Evolutionary conservation across 257 asterid species (phyloP).

Genomic region (Verbena officinalis): DNA sequence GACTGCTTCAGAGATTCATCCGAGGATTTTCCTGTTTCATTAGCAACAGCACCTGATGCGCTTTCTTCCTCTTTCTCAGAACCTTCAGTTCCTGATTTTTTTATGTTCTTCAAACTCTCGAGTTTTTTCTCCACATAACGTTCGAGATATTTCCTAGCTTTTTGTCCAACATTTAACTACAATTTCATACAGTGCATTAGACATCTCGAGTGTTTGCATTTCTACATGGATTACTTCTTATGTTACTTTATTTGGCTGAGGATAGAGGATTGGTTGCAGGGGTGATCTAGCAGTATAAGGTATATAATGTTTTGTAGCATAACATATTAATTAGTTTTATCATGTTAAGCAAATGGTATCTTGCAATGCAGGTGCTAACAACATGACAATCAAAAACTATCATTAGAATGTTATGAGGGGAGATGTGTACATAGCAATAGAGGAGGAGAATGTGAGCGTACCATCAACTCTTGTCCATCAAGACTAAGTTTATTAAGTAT

Average conservation of each 20-base stretch:
- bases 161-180: slow-evolving; percentile 84
- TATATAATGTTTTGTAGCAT: slow-evolving; percentile 1
- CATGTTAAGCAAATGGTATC: no score
- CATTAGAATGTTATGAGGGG: slow-evolving; percentile 3
- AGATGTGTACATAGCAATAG: slow-evolving; percentile 17
- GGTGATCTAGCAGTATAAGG: not conserved
- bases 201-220: no score
- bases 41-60: slow-evolving; percentile 51
- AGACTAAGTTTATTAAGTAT: slow-evolving; percentile 79
- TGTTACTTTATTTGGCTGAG: no score
- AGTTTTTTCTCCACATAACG: slow-evolving; percentile 70
- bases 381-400: not conserved
- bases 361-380: slow-evolving; percentile 2
- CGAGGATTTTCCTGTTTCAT: slow-evolving; percentile 45
- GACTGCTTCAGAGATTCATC: slow-evolving; percentile 49
- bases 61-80: slow-evolving; percentile 52
- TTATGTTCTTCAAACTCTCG: slow-evolving; percentile 49
- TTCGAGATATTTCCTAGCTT: slow-evolving; percentile 75
- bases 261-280: no score
- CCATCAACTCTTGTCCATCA: slow-evolving; percentile 97
- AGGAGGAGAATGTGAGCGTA: slow-evolving; percentile 35
- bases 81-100: slow-evolving; percentile 53
- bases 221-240: no score
- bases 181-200: slow-evolving; percentile 33
- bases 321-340: no score